phyloP scores from a whole-genome alignment of 768 basidiomycete genomes.

The Termitomyces eurrhizus region DNA sequence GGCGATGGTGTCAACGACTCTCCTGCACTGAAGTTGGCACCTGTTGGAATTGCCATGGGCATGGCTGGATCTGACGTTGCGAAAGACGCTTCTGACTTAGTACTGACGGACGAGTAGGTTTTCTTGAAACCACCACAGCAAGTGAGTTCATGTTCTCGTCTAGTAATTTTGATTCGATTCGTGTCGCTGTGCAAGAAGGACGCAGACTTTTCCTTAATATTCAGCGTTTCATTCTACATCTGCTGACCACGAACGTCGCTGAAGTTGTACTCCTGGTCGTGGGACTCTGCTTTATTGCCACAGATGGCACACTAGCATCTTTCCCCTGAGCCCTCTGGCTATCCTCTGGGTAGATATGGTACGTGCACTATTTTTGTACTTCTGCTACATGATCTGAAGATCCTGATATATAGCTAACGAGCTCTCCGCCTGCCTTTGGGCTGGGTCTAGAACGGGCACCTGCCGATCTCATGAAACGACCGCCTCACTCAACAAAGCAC shows the following conservation, averaged over 20 bases:
- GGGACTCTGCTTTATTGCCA: constrained; percentile 54
- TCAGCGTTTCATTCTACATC: constrained; percentile 50
- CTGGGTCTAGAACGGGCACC: constrained; percentile 50
- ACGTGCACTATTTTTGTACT: background rate
- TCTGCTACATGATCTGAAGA: background rate
- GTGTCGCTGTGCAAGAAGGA: constrained; percentile 53
- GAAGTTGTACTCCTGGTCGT: constrained; percentile 52
- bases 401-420: constrained; percentile 26
- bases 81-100: constrained; percentile 50
- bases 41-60: constrained; percentile 59
- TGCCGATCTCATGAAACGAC: constrained; percentile 44
- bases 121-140: background rate
- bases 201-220: constrained; percentile 58
- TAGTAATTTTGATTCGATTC: constrained; percentile 57
- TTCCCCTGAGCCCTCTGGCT: constrained; percentile 52
- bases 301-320: constrained; percentile 39
- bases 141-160: background rate
- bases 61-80: constrained; percentile 53
- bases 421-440: constrained; percentile 53
- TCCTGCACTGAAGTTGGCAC: constrained; percentile 50
- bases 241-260: constrained; percentile 50
- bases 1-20: constrained; percentile 62
- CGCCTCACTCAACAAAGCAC: constrained; percentile 34
- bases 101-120: constrained; percentile 50
- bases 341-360: constrained; percentile 54